Conservation (phyloP, 805 yeast genomes). For the Saccharomyces kudriavzevii region DNA sequence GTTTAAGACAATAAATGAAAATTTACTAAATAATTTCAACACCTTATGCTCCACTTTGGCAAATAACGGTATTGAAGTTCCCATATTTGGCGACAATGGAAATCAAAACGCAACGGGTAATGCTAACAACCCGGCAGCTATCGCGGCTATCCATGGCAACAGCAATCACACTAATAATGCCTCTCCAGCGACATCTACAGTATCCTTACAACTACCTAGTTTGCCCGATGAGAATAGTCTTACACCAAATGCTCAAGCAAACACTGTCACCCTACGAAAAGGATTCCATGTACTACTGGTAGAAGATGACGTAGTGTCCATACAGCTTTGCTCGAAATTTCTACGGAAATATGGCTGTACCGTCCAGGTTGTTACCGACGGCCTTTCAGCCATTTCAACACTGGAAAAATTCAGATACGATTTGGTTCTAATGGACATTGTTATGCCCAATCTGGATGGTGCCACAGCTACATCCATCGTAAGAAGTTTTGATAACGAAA, state of each 20-base stretch:
- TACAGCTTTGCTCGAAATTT: conserved; percentile 75
- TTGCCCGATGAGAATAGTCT: conserved; percentile 8
- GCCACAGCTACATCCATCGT: conserved; percentile 87
- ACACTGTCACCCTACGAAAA: conserved; percentile 19
- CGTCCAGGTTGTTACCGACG: conserved; percentile 89
- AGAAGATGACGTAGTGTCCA: conserved; percentile 76
- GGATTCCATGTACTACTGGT: conserved; percentile 68
- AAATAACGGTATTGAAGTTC: conserved; percentile 60
- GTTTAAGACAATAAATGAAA: conserved; percentile 49
- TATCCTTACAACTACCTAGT: conserved; percentile 9
- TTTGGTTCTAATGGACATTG: conserved; percentile 77
- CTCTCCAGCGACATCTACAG: conserved; percentile 2
- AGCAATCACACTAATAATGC: not conserved
- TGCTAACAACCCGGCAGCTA: not conserved
- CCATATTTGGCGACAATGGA: conserved; percentile 20
- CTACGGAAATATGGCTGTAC: conserved; percentile 82
- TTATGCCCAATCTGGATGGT: conserved; percentile 83
- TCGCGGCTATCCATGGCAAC: not conserved
- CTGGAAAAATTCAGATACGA: conserved; percentile 67
- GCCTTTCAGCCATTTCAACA: conserved; percentile 74
- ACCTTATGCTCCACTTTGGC: conserved; percentile 41
- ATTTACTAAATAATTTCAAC: conserved; percentile 45
- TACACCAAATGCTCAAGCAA: conserved; percentile 7
- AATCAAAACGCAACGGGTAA: conserved; percentile 6
- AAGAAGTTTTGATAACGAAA: conserved; percentile 69